Conservation (phyloP, 495 filamentous ascomycete genomes). For the Talaromyces ruber region DNA sequence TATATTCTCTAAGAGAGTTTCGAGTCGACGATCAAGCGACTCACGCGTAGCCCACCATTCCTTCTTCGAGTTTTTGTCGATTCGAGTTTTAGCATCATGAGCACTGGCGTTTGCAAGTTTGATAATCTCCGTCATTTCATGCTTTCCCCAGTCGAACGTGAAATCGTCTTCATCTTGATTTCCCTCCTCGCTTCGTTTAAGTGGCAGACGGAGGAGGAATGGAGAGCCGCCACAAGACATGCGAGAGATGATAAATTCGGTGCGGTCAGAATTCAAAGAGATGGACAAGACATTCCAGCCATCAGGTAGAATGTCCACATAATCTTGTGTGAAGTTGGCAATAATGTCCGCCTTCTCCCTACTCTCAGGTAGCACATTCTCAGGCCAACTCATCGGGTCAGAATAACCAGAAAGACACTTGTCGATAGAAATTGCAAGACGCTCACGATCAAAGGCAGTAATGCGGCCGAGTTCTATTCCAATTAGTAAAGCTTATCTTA, state of each 20-base stretch:
- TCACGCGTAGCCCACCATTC: conserved; percentile 87
- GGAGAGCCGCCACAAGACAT: conserved; percentile 65
- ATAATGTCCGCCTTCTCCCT: conserved; percentile 20
- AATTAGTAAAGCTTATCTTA: neutral
- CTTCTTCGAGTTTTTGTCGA: conserved; percentile 52
- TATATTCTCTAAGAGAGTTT: conserved; percentile 71
- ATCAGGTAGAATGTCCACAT: conserved; percentile 60
- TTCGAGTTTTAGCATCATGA: conserved; percentile 59
- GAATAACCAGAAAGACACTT: conserved; percentile 30
- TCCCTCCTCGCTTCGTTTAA: conserved; percentile 74
- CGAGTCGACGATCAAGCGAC: conserved; percentile 65
- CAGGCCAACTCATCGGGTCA: conserved; percentile 34
- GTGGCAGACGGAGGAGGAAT: conserved; percentile 76
- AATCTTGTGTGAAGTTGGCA: conserved; percentile 27
- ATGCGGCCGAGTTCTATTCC: conserved; percentile 36
- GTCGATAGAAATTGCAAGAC: conserved; percentile 34
- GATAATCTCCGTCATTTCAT: conserved; percentile 78
- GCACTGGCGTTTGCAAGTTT: conserved; percentile 68
- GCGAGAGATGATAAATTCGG: conserved; percentile 76
- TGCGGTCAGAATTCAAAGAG: conserved; percentile 65
- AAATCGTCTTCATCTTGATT: conserved; percentile 73
- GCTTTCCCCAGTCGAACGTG: conserved; percentile 65
- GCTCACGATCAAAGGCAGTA: conserved; percentile 35
- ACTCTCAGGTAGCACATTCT: conserved; percentile 9
- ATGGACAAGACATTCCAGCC: conserved; percentile 83